Conservation (phyloP, 176 grass and related monocot genomes). For the Eremochloa ophiuroides region DNA sequence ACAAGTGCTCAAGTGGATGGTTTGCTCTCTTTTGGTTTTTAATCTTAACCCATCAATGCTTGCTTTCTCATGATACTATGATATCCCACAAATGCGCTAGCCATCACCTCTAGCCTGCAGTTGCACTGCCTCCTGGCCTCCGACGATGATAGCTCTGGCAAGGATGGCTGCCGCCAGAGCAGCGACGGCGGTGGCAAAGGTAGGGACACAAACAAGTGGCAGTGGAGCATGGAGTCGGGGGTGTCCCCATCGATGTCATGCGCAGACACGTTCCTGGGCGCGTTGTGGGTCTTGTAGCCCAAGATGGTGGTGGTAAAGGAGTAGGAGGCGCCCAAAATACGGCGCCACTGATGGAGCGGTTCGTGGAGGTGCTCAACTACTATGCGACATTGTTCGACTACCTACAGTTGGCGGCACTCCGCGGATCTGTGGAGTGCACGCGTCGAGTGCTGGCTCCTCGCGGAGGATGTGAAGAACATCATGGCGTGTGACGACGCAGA, state of each 20-base stretch:
- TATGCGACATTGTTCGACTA: slow-evolving; percentile 89
- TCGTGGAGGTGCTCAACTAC: slow-evolving; percentile 83
- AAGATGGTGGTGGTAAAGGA: slow-evolving; percentile 74
- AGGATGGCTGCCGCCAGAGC: no score
- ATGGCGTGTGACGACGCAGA: slow-evolving; percentile 69
- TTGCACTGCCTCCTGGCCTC: slow-evolving; percentile 59
- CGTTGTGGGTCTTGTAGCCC: slow-evolving; percentile 52
- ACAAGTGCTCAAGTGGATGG: no score
- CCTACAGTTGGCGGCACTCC: slow-evolving; percentile 57
- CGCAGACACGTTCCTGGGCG: slow-evolving; percentile 50
- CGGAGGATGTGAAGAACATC: slow-evolving; percentile 86
- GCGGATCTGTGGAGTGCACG: slow-evolving; percentile 69
- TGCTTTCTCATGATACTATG: no score
- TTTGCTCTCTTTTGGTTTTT: no score
- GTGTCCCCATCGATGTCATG: slow-evolving; percentile 31
- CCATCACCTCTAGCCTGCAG: slow-evolving; percentile 68
- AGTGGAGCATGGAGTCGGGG: slow-evolving; percentile 23
- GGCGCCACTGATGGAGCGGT: slow-evolving; percentile 49
- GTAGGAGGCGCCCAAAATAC: slow-evolving; percentile 90
- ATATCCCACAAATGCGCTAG: no score
- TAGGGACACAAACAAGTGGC: neutral
- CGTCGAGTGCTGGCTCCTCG: slow-evolving; percentile 74
- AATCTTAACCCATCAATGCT: no score
- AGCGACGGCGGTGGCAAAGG: no score
- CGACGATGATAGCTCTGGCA: slow-evolving; percentile 4